Evolutionary conservation across 306 rosid genomes (phyloP).

Genomic region (Lathyrus aphaca): DNA sequence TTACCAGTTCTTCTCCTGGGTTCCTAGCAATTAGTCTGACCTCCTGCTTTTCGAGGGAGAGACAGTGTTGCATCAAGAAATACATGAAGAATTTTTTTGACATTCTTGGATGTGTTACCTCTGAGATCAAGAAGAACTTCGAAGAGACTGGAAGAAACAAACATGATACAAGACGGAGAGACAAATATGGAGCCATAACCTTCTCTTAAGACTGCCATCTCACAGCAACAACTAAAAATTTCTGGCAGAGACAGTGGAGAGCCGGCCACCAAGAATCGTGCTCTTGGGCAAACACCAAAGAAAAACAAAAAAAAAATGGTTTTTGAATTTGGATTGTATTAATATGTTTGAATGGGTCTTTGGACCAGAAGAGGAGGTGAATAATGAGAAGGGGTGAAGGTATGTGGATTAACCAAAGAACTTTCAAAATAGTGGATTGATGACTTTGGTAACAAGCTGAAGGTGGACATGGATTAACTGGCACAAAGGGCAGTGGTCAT

Average conservation of each 20-base stretch:
- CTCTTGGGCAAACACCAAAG: neutral
- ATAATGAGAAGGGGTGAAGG: neutral
- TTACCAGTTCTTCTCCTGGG: neutral
- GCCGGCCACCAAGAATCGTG: neutral
- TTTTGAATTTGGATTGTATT: neutral
- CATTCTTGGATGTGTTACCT: no score
- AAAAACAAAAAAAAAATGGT: neutral
- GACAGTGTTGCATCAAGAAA: neutral
- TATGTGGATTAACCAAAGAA: neutral
- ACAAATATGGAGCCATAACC: neutral
- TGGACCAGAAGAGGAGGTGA: neutral
- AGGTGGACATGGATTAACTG: neutral
- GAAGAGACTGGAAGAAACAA: no score
- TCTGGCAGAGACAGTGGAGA: neutral
- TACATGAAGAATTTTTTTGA: neutral
- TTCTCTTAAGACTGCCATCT: neutral
- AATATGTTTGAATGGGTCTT: neutral
- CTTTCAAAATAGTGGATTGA: neutral
- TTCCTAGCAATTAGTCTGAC: neutral
- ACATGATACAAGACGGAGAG: neutral
- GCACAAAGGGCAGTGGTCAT: neutral
- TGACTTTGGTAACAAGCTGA: conserved; percentile 3
- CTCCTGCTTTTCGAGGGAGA: neutral
- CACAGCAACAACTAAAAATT: neutral
- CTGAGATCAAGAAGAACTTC: no score